Percentiles rank a stretch among this genome's conserved stretches.
Evolutionary conservation across 768 basidiomycete genomes (phyloP).

Genomic region (Boletus patriciae): DNA sequence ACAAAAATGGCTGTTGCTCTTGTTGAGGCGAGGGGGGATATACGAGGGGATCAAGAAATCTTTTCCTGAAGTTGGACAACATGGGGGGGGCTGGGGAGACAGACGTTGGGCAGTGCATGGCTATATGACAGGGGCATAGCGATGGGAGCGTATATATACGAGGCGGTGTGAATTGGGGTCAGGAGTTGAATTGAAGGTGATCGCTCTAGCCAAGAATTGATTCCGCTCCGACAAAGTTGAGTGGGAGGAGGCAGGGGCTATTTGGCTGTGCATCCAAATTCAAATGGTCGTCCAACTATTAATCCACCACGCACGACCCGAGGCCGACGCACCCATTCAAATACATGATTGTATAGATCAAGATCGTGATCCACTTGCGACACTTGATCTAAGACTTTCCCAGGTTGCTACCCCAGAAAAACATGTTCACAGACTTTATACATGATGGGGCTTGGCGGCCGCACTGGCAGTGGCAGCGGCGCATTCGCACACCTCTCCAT

Average conservation of each 20-base stretch:
- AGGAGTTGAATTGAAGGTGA: conserved; percentile 7
- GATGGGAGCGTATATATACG: background rate
- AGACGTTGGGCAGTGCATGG: background rate
- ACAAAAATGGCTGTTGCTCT: background rate
- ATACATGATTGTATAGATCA: too few species aligned
- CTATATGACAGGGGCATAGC: background rate
- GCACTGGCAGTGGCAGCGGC: too few species aligned
- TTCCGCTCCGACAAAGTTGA: background rate
- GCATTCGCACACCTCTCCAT: too few species aligned
- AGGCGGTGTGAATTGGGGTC: background rate
- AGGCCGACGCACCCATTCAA: too few species aligned
- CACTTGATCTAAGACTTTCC: too few species aligned
- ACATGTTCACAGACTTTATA: too few species aligned
- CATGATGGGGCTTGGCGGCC: too few species aligned
- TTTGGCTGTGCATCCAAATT: conserved; percentile 1
- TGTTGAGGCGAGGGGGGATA: background rate
- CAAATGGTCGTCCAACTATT: background rate
- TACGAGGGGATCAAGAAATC: background rate
- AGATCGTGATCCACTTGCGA: too few species aligned
- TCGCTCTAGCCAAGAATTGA: conserved; percentile 1
- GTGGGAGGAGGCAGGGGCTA: background rate
- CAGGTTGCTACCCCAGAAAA: too few species aligned
- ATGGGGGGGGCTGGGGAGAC: background rate
- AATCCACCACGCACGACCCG: too few species aligned
- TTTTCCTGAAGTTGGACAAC: conserved; percentile 15